Evolutionary conservation across 139 green algal species (phyloP).

Genomic region (Chlorella sp.): DNA sequence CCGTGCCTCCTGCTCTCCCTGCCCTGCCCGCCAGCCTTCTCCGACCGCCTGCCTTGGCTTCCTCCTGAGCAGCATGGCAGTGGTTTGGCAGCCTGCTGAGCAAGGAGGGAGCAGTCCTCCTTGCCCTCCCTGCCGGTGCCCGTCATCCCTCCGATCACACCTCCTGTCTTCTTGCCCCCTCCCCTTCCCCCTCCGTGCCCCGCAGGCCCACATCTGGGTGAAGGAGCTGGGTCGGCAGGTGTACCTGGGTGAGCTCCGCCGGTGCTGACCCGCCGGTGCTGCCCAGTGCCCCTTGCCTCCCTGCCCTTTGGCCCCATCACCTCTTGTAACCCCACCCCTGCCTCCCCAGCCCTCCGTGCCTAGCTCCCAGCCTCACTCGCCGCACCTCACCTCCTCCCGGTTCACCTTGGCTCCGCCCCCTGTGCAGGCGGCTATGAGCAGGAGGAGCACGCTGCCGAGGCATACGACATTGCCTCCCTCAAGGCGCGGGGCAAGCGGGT

Average conservation of each 20-base stretch:
- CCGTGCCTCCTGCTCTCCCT: background rate
- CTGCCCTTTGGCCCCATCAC: too few relatives aligned
- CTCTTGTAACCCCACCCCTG: too few relatives aligned
- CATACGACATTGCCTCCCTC: constrained; percentile 89
- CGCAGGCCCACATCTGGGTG: constrained; percentile 84
- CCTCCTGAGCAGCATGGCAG: background rate
- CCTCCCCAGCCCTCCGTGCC: too few relatives aligned
- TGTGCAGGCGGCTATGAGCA: constrained; percentile 66
- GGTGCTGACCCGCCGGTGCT: too few relatives aligned
- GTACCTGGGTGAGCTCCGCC: constrained; percentile 46
- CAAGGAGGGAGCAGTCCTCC: too few relatives aligned
- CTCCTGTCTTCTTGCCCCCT: background rate
- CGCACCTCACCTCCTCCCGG: too few relatives aligned
- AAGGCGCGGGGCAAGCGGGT: constrained; percentile 78
- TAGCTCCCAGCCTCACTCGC: too few relatives aligned
- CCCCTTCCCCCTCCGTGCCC: background rate
- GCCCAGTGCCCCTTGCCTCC: too few relatives aligned
- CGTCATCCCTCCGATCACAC: too few relatives aligned
- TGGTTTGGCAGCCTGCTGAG: too few relatives aligned
- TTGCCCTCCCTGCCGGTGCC: too few relatives aligned
- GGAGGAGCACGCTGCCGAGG: constrained; percentile 92
- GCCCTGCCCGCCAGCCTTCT: background rate
- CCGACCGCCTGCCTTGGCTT: background rate
- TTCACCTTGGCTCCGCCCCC: too few relatives aligned
- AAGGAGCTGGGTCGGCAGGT: constrained; percentile 85